phyloP scores from a whole-genome alignment of 2,329 filamentous ascomycete species.

The Moelleriella libera region DNA sequence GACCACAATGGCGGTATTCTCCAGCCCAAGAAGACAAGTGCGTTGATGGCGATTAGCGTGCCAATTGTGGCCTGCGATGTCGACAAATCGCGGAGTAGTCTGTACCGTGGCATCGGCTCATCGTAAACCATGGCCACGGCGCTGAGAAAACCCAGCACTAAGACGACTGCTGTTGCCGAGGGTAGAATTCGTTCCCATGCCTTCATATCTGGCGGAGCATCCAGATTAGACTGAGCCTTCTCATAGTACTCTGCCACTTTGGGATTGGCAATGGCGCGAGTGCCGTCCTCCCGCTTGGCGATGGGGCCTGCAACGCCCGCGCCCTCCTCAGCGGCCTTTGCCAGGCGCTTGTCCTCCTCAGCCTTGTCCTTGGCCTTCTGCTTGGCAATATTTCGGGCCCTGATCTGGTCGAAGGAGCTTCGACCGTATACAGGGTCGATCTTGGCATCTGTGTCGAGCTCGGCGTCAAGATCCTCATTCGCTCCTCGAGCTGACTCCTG shows the following conservation, averaged over 20 bases:
- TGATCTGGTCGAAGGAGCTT: conserved; percentile 41
- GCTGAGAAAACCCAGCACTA: conserved; percentile 28
- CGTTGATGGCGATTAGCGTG: conserved; percentile 45
- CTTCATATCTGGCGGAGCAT: conserved; percentile 35
- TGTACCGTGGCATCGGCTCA: conserved; percentile 33
- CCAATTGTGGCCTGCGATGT: conserved; percentile 51
- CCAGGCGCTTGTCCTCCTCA: conserved; percentile 25
- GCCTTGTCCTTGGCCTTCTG: conserved; percentile 30
- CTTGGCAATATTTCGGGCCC: conserved; percentile 35
- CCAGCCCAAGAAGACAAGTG: conserved; percentile 43
- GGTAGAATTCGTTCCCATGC: conserved; percentile 40
- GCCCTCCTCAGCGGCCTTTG: conserved; percentile 23
- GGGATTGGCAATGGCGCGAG: conserved; percentile 23
- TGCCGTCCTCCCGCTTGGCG: conserved; percentile 21
- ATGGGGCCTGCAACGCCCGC: conserved; percentile 22
- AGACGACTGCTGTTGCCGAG: conserved; percentile 30
- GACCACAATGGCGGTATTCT: conserved; percentile 50
- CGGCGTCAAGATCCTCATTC: conserved; percentile 11
- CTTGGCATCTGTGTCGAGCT: conserved; percentile 10
- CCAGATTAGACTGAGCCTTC: conserved; percentile 33
- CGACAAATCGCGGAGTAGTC: conserved; percentile 46
- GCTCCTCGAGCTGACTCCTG: conserved; percentile 9
- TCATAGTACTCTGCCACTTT: conserved; percentile 24
- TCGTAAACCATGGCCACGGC: conserved; percentile 35
- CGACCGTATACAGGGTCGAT: conserved; percentile 41